Base-by-base conservation (phyloP, 1,139 yeast species). In the Zygotorulaspora mrakii region DNA sequence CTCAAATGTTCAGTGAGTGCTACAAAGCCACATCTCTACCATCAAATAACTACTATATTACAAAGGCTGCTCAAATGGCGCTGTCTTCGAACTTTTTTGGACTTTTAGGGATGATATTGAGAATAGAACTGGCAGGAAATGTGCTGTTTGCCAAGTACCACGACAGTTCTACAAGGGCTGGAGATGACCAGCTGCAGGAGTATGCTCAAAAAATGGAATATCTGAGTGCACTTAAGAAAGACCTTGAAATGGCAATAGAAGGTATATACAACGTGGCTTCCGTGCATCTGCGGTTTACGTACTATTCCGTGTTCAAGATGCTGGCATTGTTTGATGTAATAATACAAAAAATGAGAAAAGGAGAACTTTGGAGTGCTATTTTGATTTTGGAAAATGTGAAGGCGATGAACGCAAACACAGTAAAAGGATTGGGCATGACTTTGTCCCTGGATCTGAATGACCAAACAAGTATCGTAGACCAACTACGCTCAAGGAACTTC, bases 301-400 rank as follows among this genome's bases (percentile, higher is more conserved):
- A 56, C 33, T 60, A 54, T 34, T 54, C 64, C 3, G 55, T 53
- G 4, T 61, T 61, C 47, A 60, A 61, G 31, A 50, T 58, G 47
- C 35, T 59, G 13, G 45, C 59, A 3, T 47, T 57, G 32, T 57
- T 56, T 43, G 64, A 61, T 37, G 50, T 54, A n/a, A 46, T 61
- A 10, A 43, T 55, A 13, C 52, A 53, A 29, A 47, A 50, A 17
- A 37, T 53, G 16, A 48, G 50, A 24, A 54, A 53, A 24, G 57
- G 53, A 18, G 54, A 59, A 13, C 25, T 59, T 17, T 44, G 57
- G 46, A 45, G 46, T 17, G 49, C 49, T 13, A 53, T 59, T 10
- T 46, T 43, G 17, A 45, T 47, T 38, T 34, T 55, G 27, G 39
- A 48, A 11, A 42, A 49, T n/a, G 25, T 39, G 2, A 41, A 39